Conservation (phyloP, 148 eudicot genomes). For the Chenopodium berlandieri region DNA sequence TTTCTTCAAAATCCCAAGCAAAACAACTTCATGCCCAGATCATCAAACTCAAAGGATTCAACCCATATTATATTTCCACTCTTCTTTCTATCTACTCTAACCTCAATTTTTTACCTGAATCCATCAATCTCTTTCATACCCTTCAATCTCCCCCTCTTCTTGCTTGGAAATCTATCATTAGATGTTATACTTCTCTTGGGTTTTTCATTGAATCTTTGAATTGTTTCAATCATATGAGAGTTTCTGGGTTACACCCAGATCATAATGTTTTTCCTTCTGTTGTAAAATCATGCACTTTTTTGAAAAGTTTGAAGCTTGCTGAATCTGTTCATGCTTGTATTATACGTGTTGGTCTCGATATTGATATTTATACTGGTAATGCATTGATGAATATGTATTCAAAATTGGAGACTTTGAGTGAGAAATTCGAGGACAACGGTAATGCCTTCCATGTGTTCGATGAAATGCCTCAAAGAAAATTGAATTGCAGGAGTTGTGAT, state of each 20-base stretch:
- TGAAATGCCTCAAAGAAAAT: constrained; percentile 35
- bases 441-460: constrained; percentile 44
- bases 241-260: constrained; percentile 60
- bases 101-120: constrained; percentile 45
- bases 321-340: constrained; percentile 60
- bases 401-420: constrained; percentile 45
- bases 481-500: not conserved
- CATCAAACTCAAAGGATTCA: constrained; percentile 34
- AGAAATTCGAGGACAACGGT: not conserved
- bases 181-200: constrained; percentile 47
- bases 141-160: constrained; percentile 38
- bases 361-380: constrained; percentile 67
- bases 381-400: constrained; percentile 85
- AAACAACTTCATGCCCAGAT: constrained; percentile 74
- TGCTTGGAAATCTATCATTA: constrained; percentile 68
- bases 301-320: constrained; percentile 56
- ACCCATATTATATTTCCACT: constrained; percentile 19
- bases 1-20: constrained; percentile 58
- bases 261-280: constrained; percentile 71
- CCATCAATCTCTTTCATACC: constrained; percentile 39
- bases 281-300: constrained; percentile 61
- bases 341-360: constrained; percentile 53
- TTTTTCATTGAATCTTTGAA: constrained; percentile 39
- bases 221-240: constrained; percentile 52
- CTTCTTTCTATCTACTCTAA: constrained; percentile 52